A percentile compares a stretch with the other conserved stretches of the same genome.
Conservation (phyloP, 352 stramenopile species). For the Phytopythium aichiense region DNA sequence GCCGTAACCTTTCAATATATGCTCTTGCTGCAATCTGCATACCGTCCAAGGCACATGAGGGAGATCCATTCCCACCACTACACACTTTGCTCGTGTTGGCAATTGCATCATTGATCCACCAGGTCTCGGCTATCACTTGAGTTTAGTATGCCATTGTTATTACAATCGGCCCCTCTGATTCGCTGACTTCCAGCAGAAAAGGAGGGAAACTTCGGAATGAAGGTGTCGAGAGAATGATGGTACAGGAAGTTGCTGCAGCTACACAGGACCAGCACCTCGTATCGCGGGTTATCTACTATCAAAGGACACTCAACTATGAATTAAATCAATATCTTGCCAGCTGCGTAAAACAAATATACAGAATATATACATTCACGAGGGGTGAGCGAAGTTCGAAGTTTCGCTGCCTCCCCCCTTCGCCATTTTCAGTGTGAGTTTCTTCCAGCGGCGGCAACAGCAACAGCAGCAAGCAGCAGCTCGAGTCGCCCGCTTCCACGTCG, state of each 20-base stretch:
- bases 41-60: too few species aligned
- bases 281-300: neutral
- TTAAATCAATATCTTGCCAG: neutral
- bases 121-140: too few species aligned
- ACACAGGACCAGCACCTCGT: neutral
- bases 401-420: constrained; percentile 3
- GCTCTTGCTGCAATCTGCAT: too few species aligned
- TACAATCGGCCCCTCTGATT: neutral
- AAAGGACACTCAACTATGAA: too few species aligned
- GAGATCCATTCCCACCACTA: too few species aligned
- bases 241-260: constrained; percentile 48
- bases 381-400: constrained; percentile 10
- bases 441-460: neutral
- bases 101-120: too few species aligned
- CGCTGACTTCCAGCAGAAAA: neutral
- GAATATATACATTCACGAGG: neutral
- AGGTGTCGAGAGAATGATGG: constrained; percentile 45
- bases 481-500: neutral
- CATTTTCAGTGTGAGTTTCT: constrained; percentile 16
- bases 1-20: too few species aligned
- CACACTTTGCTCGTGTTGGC: too few species aligned
- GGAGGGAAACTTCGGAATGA: constrained; percentile 18
- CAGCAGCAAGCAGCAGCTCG: neutral
- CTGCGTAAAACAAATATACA: neutral
- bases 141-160: too few species aligned